phyloP scores from a whole-genome alignment of 176 grass and related monocot species.

The Luzula sylvatica region DNA sequence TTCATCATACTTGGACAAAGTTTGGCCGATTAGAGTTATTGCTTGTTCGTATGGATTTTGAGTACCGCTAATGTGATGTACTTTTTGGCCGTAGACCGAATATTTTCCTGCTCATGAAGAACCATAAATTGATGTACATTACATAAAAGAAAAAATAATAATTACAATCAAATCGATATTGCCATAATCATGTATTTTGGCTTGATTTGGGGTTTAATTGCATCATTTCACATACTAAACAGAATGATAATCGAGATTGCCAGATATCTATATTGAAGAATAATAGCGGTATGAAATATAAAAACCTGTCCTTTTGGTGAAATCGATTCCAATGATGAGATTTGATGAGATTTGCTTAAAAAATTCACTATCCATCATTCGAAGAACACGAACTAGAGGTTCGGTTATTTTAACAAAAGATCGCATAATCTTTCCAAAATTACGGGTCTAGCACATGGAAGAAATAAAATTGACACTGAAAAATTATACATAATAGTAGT shows the following conservation, averaged over 20 bases:
- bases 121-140: neutral
- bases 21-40: constrained; percentile 11
- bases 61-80: constrained; percentile 13
- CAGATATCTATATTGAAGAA: too few relatives aligned
- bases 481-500: too few relatives aligned
- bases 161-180: neutral
- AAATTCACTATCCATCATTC: too few relatives aligned
- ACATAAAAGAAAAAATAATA: neutral
- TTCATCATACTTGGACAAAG: constrained; percentile 4
- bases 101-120: constrained; percentile 7
- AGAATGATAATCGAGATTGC: too few relatives aligned
- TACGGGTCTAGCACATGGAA: too few relatives aligned
- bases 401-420: neutral
- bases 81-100: constrained; percentile 2
- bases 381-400: neutral
- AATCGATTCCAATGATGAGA: constrained; percentile 17
- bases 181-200: neutral
- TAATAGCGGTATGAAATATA: neutral
- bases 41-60: constrained; percentile 11
- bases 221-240: too few relatives aligned
- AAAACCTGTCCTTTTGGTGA: constrained; percentile 13
- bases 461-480: too few relatives aligned
- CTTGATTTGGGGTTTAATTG: too few relatives aligned
- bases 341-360: too few relatives aligned
- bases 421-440: too few relatives aligned